These are phyloP conservation scores for Diaporthe citriasiana DNA, from an alignment of 2,329 filamentous ascomycete species.

Conservation along the genomic window DNA sequence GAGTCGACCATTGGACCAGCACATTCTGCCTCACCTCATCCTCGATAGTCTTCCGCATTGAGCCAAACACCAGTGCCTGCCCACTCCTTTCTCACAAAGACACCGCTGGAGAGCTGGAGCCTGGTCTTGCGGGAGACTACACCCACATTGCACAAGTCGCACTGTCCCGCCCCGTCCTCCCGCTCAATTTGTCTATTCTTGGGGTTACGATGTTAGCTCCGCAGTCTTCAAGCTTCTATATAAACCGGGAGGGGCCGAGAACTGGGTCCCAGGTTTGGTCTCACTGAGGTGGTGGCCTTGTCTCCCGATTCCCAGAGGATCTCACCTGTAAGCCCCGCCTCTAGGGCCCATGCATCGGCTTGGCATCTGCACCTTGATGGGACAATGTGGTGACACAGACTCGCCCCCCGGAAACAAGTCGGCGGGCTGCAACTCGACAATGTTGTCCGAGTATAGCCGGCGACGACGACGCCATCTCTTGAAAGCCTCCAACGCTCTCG, in stretches of 20 bases:
- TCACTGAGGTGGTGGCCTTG: slow-evolving; percentile 20
- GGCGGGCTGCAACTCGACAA: slow-evolving; percentile 18
- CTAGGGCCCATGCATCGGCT: slow-evolving; percentile 1
- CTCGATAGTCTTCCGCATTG: neutral
- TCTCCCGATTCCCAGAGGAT: slow-evolving; percentile 23
- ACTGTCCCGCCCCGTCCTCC: neutral
- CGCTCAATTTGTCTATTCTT: slow-evolving; percentile 15
- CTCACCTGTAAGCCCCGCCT: slow-evolving; percentile 36
- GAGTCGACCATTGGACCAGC: neutral
- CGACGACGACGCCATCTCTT: neutral
- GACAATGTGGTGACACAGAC: slow-evolving; percentile 29
- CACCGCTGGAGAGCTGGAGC: neutral
- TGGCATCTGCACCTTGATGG: slow-evolving; percentile 8
- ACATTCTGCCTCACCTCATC: neutral
- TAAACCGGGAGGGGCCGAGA: slow-evolving; percentile 36
- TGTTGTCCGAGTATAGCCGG: slow-evolving; percentile 17
- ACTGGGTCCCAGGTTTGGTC: slow-evolving; percentile 18
- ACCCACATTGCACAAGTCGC: neutral
- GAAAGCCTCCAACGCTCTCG: slow-evolving; percentile 23
- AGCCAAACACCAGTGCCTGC: neutral
- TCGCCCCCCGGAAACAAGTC: slow-evolving; percentile 20
- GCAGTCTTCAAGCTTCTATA: slow-evolving; percentile 5
- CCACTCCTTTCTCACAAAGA: neutral
- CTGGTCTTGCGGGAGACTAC: neutral
- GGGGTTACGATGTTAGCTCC: neutral